These are phyloP conservation scores for Hygrophorus pudorinus DNA, from an alignment of 768 basidiomycete genomes.

Conservation along the genomic window DNA sequence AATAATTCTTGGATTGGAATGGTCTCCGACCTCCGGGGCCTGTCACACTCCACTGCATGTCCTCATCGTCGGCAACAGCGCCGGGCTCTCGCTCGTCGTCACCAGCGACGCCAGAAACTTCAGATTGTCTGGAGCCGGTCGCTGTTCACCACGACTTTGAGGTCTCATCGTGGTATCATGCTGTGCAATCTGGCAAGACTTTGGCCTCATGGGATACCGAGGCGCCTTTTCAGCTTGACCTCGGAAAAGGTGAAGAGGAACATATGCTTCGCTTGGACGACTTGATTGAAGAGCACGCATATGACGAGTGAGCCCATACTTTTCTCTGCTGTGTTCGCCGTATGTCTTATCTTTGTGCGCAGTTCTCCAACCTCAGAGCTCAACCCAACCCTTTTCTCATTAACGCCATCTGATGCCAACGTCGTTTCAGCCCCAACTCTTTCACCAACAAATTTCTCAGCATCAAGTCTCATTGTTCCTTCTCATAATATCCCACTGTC, in stretches of 20 bases:
- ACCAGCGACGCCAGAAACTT: conserved; percentile 57
- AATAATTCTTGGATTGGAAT: too few species aligned
- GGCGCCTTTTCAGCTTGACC: conserved; percentile 21
- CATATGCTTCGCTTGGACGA: conserved; percentile 63
- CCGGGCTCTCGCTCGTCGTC: conserved; percentile 62
- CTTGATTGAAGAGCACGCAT: conserved; percentile 62
- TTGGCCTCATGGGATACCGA: conserved; percentile 35
- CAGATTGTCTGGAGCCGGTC: conserved; percentile 41
- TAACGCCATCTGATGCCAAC: conserved; percentile 16
- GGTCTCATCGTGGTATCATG: conserved; percentile 50
- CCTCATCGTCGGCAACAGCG: conserved; percentile 46
- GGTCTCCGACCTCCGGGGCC: background rate
- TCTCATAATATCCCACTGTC: conserved; percentile 31
- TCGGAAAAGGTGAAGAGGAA: conserved; percentile 39
- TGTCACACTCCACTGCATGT: conserved; percentile 27
- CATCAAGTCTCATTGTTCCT: conserved; percentile 21
- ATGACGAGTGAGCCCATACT: conserved; percentile 52
- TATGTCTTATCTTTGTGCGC: conserved; percentile 11
- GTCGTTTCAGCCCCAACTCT: conserved; percentile 11
- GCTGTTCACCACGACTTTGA: conserved; percentile 40
- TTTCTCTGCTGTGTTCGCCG: conserved; percentile 9
- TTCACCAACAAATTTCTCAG: conserved; percentile 12
- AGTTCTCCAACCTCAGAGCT: conserved; percentile 28
- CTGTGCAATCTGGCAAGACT: conserved; percentile 33
- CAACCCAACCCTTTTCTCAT: conserved; percentile 22